Percentiles rank a stretch among this genome's conserved stretches.
Conservation (phyloP, 2,329 filamentous ascomycete species). For the Aureobasidium sp. region DNA sequence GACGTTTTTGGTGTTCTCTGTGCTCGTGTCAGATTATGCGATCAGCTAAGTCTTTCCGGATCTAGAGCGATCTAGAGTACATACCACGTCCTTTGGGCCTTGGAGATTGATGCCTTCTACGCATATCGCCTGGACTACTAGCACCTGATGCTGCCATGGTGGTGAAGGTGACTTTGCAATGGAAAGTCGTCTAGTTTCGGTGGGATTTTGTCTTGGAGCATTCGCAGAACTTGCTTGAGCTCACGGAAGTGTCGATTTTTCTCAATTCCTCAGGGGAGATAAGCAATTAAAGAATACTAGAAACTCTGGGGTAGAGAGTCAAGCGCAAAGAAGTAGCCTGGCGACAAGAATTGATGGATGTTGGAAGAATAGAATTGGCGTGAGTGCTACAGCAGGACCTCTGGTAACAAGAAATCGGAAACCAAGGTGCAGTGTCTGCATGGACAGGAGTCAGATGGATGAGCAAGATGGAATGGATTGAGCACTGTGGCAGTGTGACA, state of each 20-base stretch:
- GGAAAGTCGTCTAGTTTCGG: no score
- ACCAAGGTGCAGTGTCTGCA: not conserved
- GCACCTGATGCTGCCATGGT: slow-evolving; percentile 11
- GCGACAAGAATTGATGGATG: not conserved
- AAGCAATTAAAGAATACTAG: not conserved
- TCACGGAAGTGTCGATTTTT: not conserved
- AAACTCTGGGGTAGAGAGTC: not conserved
- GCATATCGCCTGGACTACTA: slow-evolving; percentile 29
- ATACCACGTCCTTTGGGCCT: slow-evolving; percentile 35
- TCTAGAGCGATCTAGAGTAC: slow-evolving; percentile 7
- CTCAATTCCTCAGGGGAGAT: not conserved
- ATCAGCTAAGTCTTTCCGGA: not conserved
- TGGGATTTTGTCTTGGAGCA: not conserved
- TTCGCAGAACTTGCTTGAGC: not conserved
- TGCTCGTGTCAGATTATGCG: slow-evolving; percentile 2
- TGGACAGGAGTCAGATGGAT: not conserved
- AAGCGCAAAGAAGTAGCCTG: not conserved
- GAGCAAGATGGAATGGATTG: not conserved
- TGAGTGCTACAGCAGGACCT: not conserved
- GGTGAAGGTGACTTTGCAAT: not conserved
- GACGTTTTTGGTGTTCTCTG: slow-evolving; percentile 66
- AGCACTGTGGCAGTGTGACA: not conserved
- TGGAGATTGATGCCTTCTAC: slow-evolving; percentile 33
- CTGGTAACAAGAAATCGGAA: not conserved
- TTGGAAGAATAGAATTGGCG: not conserved